Evolutionary conservation across 2,329 filamentous ascomycete species (phyloP).

Genomic region (Sporothrix pseudoabietina): DNA sequence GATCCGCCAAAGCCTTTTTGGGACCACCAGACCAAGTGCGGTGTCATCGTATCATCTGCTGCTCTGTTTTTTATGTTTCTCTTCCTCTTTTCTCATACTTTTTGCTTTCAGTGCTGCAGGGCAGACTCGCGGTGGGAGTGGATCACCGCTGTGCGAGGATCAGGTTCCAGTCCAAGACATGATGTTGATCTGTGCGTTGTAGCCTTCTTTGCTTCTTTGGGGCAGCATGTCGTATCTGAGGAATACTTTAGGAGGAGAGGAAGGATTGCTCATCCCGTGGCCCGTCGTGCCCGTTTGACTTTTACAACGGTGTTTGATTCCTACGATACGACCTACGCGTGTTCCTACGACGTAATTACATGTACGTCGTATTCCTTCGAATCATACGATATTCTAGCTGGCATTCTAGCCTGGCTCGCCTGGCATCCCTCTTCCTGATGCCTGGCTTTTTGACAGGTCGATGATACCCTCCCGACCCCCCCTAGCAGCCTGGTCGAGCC

Average conservation of each 20-base stretch:
- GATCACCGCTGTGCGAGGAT: neutral
- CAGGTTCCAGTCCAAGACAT: neutral
- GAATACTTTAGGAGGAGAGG: neutral
- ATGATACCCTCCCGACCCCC: neutral
- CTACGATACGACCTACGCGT: too few relatives aligned
- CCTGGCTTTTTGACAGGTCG: slow-evolving; percentile 3
- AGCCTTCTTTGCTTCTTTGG: neutral
- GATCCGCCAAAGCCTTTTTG: neutral
- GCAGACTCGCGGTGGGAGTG: neutral
- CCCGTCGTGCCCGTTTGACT: neutral
- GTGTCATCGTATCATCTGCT: neutral
- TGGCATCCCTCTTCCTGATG: neutral
- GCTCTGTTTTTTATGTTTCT: neutral
- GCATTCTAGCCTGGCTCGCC: neutral
- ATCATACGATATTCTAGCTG: neutral
- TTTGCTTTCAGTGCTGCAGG: neutral
- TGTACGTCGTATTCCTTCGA: too few relatives aligned
- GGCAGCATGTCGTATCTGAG: neutral
- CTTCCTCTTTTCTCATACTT: neutral
- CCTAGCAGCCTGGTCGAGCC: too few relatives aligned
- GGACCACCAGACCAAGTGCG: too few relatives aligned
- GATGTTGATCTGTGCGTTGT: neutral
- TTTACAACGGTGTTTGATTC: neutral
- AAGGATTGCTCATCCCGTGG: neutral
- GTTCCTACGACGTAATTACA: neutral